These are phyloP conservation scores for Yamadazyma atlantica DNA, from an alignment of 1,139 yeast species.

Conservation along the genomic window DNA sequence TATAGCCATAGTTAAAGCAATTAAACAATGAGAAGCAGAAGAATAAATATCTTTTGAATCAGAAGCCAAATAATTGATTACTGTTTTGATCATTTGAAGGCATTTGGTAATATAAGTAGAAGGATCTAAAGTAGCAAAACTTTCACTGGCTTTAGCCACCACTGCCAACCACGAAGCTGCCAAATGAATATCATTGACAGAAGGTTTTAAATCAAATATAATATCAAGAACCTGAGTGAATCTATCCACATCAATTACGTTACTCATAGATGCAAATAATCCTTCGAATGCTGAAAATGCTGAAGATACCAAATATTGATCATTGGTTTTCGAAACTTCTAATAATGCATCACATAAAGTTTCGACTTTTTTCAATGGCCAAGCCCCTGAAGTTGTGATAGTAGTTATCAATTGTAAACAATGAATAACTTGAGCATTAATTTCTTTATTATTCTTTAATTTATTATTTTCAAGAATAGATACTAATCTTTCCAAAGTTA, in stretches of 20 bases:
- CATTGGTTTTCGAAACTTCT: slow-evolving; percentile 76
- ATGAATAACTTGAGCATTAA: slow-evolving; percentile 65
- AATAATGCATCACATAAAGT: slow-evolving; percentile 73
- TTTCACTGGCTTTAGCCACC: slow-evolving; percentile 78
- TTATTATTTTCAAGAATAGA: slow-evolving; percentile 39
- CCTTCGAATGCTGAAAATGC: slow-evolving; percentile 88
- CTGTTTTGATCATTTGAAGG: slow-evolving; percentile 55
- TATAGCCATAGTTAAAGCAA: slow-evolving; percentile 67
- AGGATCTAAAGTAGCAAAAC: slow-evolving; percentile 64
- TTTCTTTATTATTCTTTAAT: slow-evolving; percentile 43
- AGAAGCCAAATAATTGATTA: slow-evolving; percentile 63
- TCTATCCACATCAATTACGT: slow-evolving; percentile 61
- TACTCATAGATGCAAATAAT: slow-evolving; percentile 72
- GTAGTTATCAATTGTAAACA: slow-evolving; percentile 70
- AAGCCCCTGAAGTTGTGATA: slow-evolving; percentile 70
- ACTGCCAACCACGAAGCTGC: slow-evolving; percentile 97
- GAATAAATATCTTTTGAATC: slow-evolving; percentile 66
- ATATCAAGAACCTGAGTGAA: slow-evolving; percentile 65
- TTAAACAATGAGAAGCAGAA: slow-evolving; percentile 84
- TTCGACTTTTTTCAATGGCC: slow-evolving; percentile 76
- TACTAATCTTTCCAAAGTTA: slow-evolving; percentile 56
- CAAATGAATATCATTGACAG: slow-evolving; percentile 76
- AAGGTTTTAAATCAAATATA: slow-evolving; percentile 78
- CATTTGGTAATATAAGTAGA: slow-evolving; percentile 54
- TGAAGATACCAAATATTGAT: slow-evolving; percentile 76